Evolutionary conservation across 2,329 filamentous ascomycete genomes (phyloP).

Genomic region (Exophiala spinifera): DNA sequence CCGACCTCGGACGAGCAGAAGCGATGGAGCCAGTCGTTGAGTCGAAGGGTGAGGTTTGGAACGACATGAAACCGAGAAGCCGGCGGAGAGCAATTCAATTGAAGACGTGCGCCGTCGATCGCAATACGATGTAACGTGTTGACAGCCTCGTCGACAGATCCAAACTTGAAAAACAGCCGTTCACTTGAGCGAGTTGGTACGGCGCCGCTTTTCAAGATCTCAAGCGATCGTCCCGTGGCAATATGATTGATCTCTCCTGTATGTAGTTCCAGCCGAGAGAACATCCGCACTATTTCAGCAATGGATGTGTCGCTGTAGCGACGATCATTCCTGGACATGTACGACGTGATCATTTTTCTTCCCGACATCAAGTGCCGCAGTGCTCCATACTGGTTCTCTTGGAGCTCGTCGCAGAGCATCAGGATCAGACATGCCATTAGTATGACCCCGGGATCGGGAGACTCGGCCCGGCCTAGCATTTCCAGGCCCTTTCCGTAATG

Average conservation of each 20-base stretch:
- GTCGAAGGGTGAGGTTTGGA: slow-evolving; percentile 3
- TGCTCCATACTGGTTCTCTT: slow-evolving; percentile 9
- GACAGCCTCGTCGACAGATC: slow-evolving; percentile 4
- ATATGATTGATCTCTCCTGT: slow-evolving; percentile 8
- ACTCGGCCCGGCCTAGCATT: slow-evolving; percentile 3
- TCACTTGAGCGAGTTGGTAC: not conserved
- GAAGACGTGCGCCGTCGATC: slow-evolving; percentile 1
- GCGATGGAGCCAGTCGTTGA: slow-evolving; percentile 17
- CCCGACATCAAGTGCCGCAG: slow-evolving; percentile 18
- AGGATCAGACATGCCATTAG: slow-evolving; percentile 22
- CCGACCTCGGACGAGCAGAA: not conserved
- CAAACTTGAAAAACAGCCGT: not conserved
- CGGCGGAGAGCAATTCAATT: not conserved
- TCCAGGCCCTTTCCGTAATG: slow-evolving; percentile 20
- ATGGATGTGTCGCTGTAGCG: slow-evolving; percentile 1
- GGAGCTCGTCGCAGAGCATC: slow-evolving; percentile 21
- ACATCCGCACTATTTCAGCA: slow-evolving; percentile 16
- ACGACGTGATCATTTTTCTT: slow-evolving; percentile 10
- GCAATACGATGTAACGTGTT: slow-evolving; percentile 6
- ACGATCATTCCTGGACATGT: not conserved
- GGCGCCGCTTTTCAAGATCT: not conserved
- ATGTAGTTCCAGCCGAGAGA: slow-evolving; percentile 16
- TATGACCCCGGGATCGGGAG: slow-evolving; percentile 10
- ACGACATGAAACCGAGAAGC: slow-evolving; percentile 19
- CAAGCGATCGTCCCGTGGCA: not conserved